Conservation (phyloP, 306 rosid species). For the Citrullus mucosospermus region DNA sequence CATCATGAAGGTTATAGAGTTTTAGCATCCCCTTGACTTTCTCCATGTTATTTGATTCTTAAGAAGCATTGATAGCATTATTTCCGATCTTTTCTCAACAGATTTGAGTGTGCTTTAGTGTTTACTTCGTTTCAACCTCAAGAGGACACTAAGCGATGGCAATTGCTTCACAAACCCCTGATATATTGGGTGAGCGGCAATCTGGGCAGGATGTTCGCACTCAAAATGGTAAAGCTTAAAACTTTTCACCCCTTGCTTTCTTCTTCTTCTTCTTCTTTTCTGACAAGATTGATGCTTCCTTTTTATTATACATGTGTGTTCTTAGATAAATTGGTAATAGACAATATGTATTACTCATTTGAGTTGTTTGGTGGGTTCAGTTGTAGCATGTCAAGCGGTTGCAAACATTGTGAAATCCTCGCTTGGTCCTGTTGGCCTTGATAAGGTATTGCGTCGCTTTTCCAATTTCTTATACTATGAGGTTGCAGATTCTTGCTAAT, state of each 20-base stretch:
- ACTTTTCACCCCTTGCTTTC: neutral
- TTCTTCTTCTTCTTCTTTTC: too few species aligned
- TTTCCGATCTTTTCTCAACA: neutral
- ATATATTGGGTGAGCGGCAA: slow-evolving; percentile 86
- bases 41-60: neutral
- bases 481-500: neutral
- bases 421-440: slow-evolving; percentile 95
- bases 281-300: neutral
- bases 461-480: neutral
- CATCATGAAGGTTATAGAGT: neutral
- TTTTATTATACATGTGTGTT: neutral
- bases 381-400: slow-evolving; percentile 81
- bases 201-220: slow-evolving; percentile 94
- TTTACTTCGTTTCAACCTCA: neutral
- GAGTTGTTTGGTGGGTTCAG: slow-evolving; percentile 22
- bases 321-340: neutral
- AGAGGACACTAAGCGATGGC: slow-evolving; percentile 28
- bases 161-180: slow-evolving; percentile 43
- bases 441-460: slow-evolving; percentile 41
- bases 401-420: slow-evolving; percentile 92
- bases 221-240: slow-evolving; percentile 52
- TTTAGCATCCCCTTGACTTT: too few species aligned
- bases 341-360: neutral
- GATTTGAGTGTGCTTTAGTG: neutral
- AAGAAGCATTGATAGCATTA: neutral